Conservation (phyloP, 2,329 filamentous ascomycete species). For the Nemania serpens region DNA sequence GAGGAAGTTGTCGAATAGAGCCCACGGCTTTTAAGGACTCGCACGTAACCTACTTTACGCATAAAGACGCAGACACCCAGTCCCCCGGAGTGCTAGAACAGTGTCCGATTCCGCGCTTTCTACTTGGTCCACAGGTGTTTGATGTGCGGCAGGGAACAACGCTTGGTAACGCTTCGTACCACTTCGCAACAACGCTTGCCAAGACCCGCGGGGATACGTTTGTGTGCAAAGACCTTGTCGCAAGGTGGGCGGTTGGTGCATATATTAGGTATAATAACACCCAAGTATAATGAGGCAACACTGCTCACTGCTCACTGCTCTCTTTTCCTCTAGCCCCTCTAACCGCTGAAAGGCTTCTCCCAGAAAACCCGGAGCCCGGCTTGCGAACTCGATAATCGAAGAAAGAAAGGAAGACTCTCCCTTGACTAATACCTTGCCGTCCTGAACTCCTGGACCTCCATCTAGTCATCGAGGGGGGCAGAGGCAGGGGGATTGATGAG, state of each 20-base stretch:
- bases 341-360: slow-evolving; percentile 1
- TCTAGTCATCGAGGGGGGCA: neutral
- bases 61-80: too few species aligned
- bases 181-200: too few species aligned
- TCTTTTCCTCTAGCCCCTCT: slow-evolving; percentile 12
- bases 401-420: slow-evolving; percentile 9
- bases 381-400: slow-evolving; percentile 7
- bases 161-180: too few species aligned
- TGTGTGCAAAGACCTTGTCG: neutral
- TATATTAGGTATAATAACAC: neutral
- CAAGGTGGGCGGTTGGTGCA: slow-evolving; percentile 4
- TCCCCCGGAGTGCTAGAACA: too few species aligned
- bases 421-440: neutral
- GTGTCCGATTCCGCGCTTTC: too few species aligned
- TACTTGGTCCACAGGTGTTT: too few species aligned
- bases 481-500: slow-evolving; percentile 1
- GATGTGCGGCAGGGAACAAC: too few species aligned
- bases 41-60: too few species aligned
- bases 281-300: too few species aligned
- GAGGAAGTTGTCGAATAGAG: too few species aligned
- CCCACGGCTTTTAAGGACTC: too few species aligned
- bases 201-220: neutral
- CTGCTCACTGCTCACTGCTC: too few species aligned
- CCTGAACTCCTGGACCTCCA: slow-evolving; percentile 6
- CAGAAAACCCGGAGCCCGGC: neutral